phyloP scores from a whole-genome alignment of 768 basidiomycete species.

The Pulveroboletus sp. region DNA sequence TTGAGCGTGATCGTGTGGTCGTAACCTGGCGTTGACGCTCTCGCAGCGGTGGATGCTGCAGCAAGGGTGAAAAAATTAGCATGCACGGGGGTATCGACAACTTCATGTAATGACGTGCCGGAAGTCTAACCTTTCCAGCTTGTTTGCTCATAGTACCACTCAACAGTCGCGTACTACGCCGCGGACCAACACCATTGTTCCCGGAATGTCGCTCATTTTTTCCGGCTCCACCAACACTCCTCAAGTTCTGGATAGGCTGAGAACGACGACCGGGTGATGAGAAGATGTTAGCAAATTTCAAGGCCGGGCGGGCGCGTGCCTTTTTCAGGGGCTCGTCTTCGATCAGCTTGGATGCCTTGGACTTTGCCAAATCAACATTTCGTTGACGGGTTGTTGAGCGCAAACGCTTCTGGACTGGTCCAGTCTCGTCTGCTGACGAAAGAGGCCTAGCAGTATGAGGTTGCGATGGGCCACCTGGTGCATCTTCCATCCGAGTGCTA shows the following conservation, averaged over 20 bases:
- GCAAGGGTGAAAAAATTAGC: constrained; percentile 15
- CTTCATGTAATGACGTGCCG: not conserved
- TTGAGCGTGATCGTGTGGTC: constrained; percentile 54
- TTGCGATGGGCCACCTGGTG: constrained; percentile 40
- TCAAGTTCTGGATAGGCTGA: constrained; percentile 66
- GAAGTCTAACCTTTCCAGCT: constrained; percentile 48
- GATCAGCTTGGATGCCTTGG: constrained; percentile 56
- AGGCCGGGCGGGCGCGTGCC: constrained; percentile 87
- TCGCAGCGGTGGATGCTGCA: constrained; percentile 36
- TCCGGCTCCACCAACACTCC: constrained; percentile 45
- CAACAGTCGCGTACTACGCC: constrained; percentile 72
- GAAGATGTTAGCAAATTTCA: constrained; percentile 84
- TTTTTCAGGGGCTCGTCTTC: constrained; percentile 77
- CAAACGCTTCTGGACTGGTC: constrained; percentile 70
- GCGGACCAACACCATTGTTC: constrained; percentile 44
- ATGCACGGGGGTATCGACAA: not conserved
- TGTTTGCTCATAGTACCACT: constrained; percentile 53
- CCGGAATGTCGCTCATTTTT: constrained; percentile 48
- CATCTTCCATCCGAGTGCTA: constrained; percentile 38
- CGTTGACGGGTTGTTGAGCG: constrained; percentile 58
- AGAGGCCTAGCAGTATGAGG: constrained; percentile 57
- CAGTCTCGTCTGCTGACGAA: constrained; percentile 78
- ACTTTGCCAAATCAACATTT: constrained; percentile 45
- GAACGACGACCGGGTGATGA: constrained; percentile 79
- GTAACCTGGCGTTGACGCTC: constrained; percentile 57